These are phyloP conservation scores for Colletotrichum spinosum DNA, from an alignment of 2,329 filamentous ascomycete genomes.

Conservation along the genomic window DNA sequence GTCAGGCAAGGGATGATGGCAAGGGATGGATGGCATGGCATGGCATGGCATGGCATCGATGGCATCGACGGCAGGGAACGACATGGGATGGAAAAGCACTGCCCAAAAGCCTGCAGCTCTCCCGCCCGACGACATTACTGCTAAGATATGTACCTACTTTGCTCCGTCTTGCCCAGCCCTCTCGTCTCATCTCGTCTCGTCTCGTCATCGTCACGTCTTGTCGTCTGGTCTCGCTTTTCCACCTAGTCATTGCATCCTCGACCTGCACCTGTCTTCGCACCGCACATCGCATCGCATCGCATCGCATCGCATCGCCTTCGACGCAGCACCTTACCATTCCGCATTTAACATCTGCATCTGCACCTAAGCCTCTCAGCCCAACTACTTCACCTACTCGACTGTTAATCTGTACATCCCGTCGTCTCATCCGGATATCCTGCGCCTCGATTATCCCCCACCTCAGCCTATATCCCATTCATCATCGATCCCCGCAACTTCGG, in stretches of 20 bases:
- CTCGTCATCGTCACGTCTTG: not conserved
- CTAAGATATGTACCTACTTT: not conserved
- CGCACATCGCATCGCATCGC: not conserved
- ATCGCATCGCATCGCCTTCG: not conserved
- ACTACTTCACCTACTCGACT: no score
- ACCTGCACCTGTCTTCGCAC: not conserved
- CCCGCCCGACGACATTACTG: slow-evolving; percentile 25
- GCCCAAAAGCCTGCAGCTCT: slow-evolving; percentile 35
- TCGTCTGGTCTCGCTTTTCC: not conserved
- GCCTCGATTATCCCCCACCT: slow-evolving; percentile 17
- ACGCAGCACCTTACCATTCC: not conserved
- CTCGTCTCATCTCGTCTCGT: not conserved
- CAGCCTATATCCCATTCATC: slow-evolving; percentile 6
- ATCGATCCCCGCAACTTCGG: not conserved
- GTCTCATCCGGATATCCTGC: slow-evolving; percentile 7
- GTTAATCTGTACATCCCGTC: not conserved
- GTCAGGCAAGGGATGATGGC: slow-evolving; percentile 5
- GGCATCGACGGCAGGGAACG: not conserved
- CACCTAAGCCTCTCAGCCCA: not conserved
- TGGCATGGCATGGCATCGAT: not conserved
- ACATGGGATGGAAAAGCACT: slow-evolving; percentile 13
- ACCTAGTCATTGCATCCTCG: not conserved
- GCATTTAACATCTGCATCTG: slow-evolving; percentile 6
- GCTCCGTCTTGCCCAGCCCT: not conserved
- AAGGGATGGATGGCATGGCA: slow-evolving; percentile 18